Evolutionary conservation across 1,284 basidiomycete genomes (phyloP).

Genomic region (Leucoagaricus sp.): DNA sequence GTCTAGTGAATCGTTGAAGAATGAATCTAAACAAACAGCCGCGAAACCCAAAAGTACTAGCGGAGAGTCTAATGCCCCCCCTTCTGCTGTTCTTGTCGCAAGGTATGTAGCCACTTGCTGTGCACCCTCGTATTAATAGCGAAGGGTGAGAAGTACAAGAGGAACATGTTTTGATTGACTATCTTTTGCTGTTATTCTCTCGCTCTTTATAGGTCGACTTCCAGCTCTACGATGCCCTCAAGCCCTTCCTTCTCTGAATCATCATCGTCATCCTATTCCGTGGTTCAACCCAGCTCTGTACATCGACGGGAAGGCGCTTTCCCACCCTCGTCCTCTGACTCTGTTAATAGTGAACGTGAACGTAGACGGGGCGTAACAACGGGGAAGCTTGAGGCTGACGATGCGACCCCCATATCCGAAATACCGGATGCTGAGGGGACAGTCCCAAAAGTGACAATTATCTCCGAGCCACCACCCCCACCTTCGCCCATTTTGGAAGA

Average conservation of each 20-base stretch:
- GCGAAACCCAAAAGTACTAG: background rate
- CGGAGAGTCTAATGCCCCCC: background rate
- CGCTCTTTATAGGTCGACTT: conserved; percentile 10
- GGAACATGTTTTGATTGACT: background rate
- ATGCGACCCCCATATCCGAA: background rate
- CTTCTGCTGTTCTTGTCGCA: background rate
- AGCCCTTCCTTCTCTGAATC: conserved; percentile 14
- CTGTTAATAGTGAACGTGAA: conserved; percentile 11
- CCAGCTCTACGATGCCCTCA: conserved; percentile 6
- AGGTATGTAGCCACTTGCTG: conserved; percentile 10
- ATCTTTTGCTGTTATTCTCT: background rate
- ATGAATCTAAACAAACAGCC: background rate
- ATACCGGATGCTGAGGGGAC: background rate
- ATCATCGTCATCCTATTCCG: conserved; percentile 9
- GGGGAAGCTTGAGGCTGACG: background rate
- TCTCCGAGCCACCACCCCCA: conserved; percentile 9
- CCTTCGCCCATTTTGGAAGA: conserved; percentile 14
- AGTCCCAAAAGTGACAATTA: conserved; percentile 7
- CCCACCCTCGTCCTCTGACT: conserved; percentile 44
- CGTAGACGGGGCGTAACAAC: background rate
- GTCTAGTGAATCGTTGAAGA: conserved; percentile 13
- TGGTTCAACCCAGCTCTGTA: conserved; percentile 21
- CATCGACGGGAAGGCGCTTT: conserved; percentile 73
- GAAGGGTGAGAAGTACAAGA: background rate
- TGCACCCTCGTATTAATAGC: background rate